These are phyloP conservation scores for Trichoderma sp. DNA, from an alignment of 2,329 filamentous ascomycete genomes.

Conservation along the genomic window DNA sequence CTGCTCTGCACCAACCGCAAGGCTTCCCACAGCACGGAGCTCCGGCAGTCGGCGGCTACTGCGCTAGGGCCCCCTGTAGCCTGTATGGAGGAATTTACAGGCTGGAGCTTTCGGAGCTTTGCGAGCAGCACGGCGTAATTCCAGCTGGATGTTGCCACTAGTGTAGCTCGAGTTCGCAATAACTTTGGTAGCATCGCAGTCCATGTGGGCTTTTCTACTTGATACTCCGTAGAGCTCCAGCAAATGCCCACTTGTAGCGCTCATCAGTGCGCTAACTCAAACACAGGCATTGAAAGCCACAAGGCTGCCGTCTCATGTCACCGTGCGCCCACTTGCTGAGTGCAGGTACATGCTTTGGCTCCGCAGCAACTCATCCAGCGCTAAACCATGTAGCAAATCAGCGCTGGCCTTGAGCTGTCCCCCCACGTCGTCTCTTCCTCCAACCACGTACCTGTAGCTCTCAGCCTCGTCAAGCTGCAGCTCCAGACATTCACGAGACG, in stretches of 20 bases:
- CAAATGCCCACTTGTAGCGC: background rate
- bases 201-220: background rate
- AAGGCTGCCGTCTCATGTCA: background rate
- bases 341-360: background rate
- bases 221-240: background rate
- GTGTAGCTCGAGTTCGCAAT: background rate
- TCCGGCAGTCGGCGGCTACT: slow-evolving; percentile 18
- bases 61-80: slow-evolving; percentile 9
- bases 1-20: background rate
- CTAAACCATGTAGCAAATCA: background rate
- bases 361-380: background rate
- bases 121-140: background rate
- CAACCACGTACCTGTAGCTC: background rate
- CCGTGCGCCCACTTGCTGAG: background rate
- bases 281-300: background rate
- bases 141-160: background rate
- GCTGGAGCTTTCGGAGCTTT: background rate
- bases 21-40: slow-evolving; percentile 3
- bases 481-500: background rate
- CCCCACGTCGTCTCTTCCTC: background rate
- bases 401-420: background rate
- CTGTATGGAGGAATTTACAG: background rate
- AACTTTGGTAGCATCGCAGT: background rate
- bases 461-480: slow-evolving; percentile 17
- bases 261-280: background rate